Evolutionary conservation across 179 eudicot genomes (phyloP), one percentile per base, ranked within the genome.

Genomic region (Patellifolia procumbens): DNA sequence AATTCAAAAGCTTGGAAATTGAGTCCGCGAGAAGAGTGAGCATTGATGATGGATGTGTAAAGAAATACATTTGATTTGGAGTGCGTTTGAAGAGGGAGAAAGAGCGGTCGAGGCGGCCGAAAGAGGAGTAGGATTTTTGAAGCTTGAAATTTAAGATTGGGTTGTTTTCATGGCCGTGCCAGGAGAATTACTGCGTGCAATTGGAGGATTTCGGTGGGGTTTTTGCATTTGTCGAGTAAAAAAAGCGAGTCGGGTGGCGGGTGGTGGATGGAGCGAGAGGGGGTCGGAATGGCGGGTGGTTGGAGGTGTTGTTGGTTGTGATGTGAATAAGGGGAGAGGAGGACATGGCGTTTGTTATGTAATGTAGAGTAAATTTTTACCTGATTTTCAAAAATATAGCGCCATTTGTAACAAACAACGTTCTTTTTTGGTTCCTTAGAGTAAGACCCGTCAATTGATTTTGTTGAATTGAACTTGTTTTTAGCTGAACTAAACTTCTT

Each of bases 91-190:
- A 85, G 63, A 89, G 87, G 31, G 83, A 5, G 48, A 77, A 68
- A 15, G 90, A 84, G 6, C 71, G 68, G 52, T 85, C 83, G 19
- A 91, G 85, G 58, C 78, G 86, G 20, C 87, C 89, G 8, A 83
- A 53, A 6, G 83, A 75, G 68, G 90, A 80, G 75, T 89, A 91
- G 0, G 89, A 78, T 37, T 86, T 88, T 62, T 88, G 96, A 75
- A 91, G 91, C 86, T 89, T 91, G 81, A 91, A 88, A 68, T 80
- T 88, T 59, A 91, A 67, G 62, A 82, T 73, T 31, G 88, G 82
- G 78, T 88, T 83, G 79, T 62, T 75, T 35, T 88, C 82, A 11
- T 88, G 83, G 73, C 85, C 87, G 26, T 81, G 88, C 19, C 93
- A n/a, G 88, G 69, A 91, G 73, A 32, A 88, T 52, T 12, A 79